Conservation (phyloP, 1,139 yeast species). For the Nadsonia starkeyi-henricii region DNA sequence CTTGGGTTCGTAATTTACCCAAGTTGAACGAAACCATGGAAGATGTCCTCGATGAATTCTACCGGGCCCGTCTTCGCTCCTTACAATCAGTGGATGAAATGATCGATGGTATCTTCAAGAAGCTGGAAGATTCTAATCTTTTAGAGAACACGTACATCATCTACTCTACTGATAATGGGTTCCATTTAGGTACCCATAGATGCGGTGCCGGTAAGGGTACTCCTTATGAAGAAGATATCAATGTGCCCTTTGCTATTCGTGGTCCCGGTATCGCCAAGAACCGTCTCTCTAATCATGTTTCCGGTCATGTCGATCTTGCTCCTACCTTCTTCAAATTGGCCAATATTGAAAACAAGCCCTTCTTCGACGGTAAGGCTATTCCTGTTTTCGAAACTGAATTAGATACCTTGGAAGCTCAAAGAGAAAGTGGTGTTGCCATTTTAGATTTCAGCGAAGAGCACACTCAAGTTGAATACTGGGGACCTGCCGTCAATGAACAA, state of each 20-base stretch:
- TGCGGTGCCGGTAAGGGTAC: constrained; percentile 6
- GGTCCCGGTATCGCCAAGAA: constrained; percentile 7
- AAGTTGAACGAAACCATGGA: neutral
- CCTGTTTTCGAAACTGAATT: neutral
- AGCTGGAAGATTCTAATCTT: constrained; percentile 1
- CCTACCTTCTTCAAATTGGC: neutral
- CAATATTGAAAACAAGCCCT: neutral
- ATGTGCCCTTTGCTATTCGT: constrained; percentile 5
- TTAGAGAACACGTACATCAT: constrained; percentile 6
- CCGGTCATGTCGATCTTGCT: neutral
- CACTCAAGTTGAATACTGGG: neutral
- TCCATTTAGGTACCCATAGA: constrained; percentile 6
- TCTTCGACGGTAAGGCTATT: neutral
- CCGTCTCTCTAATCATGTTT: neutral
- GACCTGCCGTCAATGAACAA: neutral
- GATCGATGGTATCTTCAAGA: constrained; percentile 1
- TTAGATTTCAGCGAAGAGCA: neutral
- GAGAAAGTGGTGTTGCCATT: neutral
- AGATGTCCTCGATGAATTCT: constrained; percentile 2
- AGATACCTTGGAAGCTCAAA: neutral
- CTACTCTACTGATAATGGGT: constrained; percentile 7
- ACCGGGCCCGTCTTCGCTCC: constrained; percentile 6
- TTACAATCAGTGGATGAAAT: constrained; percentile 7
- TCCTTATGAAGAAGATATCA: constrained; percentile 6
- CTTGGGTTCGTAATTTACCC: neutral